These are phyloP conservation scores for Trichosanthes cucumerina DNA, from an alignment of 306 rosid species.

Conservation along the genomic window DNA sequence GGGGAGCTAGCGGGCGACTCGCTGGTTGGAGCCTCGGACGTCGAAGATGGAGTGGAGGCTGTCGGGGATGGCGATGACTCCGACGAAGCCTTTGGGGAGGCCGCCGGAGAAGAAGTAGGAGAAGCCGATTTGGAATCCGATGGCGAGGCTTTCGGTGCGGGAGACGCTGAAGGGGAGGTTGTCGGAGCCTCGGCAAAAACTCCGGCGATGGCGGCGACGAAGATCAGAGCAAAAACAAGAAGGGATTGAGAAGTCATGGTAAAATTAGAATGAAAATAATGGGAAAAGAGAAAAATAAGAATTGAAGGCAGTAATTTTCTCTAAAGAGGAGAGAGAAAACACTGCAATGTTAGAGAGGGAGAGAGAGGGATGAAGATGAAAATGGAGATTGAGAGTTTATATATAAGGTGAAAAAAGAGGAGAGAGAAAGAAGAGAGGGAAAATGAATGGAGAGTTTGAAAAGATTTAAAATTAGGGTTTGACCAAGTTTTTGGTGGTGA, in stretches of 20 bases:
- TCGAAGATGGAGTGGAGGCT: neutral
- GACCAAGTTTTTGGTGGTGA: constrained; percentile 3
- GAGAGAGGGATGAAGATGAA: neutral
- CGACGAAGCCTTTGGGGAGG: neutral
- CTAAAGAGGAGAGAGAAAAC: neutral
- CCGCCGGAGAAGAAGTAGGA: neutral
- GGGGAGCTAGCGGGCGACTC: neutral
- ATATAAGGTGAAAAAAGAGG: neutral
- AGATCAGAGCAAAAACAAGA: neutral
- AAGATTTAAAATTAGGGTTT: neutral
- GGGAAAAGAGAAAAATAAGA: neutral
- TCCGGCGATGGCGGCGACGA: neutral
- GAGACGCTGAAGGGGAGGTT: neutral
- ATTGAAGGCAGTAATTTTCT: neutral
- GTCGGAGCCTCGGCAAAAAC: neutral
- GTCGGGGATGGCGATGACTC: neutral
- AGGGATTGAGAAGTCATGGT: neutral
- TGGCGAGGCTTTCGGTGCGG: neutral
- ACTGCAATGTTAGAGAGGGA: neutral
- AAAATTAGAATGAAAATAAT: neutral
- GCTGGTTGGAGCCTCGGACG: neutral
- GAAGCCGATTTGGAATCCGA: neutral
- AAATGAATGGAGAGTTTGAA: neutral
- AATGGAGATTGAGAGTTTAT: neutral
- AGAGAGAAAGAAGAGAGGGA: neutral